phyloP scores from a whole-genome alignment of 129 eudicot species.

The Ambrosia trifida region DNA sequence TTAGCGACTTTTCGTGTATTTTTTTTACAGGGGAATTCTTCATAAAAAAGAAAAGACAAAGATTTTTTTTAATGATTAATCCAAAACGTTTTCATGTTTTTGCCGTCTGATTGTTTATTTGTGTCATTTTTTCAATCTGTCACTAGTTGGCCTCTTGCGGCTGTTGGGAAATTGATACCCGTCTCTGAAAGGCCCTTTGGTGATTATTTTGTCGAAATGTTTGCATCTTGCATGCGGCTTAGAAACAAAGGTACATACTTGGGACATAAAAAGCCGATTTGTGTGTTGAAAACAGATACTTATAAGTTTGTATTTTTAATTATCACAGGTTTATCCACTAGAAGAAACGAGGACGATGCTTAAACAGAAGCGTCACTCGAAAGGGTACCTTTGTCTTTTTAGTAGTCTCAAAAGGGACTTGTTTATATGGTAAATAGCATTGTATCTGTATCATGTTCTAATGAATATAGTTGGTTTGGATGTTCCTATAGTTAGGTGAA shows the following conservation, averaged over 20 bases:
- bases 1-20: too few relatives aligned
- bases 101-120: background rate
- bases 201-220: conserved; percentile 38
- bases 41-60: too few relatives aligned
- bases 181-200: conserved; percentile 56
- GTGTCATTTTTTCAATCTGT: background rate
- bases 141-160: conserved; percentile 68
- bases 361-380: background rate
- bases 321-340: conserved; percentile 19
- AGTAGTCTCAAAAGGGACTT: too few relatives aligned
- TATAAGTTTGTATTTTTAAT: conserved; percentile 4
- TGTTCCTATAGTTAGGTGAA: too few relatives aligned
- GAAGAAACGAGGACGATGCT: conserved; percentile 21
- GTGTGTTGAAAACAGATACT: background rate
- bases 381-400: conserved; percentile 9
- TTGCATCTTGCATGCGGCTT: background rate
- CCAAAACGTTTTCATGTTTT: background rate
- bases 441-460: too few relatives aligned
- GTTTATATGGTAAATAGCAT: too few relatives aligned
- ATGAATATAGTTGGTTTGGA: too few relatives aligned
- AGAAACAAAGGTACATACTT: conserved; percentile 24
- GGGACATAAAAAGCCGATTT: conserved; percentile 10
- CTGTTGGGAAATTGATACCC: conserved; percentile 55
- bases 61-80: too few relatives aligned
- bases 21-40: too few relatives aligned